Evolutionary conservation across 2,329 filamentous ascomycete genomes (phyloP).

Genomic region (Phialocephala sp.): DNA sequence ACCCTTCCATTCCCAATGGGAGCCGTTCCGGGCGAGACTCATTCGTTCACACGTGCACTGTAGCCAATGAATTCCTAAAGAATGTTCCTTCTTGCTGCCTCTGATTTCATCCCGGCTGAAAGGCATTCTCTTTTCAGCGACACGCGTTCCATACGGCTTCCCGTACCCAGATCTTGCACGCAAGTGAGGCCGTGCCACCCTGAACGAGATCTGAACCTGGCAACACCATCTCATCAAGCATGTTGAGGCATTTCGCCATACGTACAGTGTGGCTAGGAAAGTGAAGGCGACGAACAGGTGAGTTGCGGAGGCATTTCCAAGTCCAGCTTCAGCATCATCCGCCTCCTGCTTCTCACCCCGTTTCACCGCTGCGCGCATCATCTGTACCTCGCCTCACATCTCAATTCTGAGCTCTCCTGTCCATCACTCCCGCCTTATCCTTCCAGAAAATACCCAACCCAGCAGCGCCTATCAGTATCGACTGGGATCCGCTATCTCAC

Average conservation of each 20-base stretch:
- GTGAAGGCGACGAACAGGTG: neutral
- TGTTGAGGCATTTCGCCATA: conserved; percentile 4
- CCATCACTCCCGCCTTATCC: neutral
- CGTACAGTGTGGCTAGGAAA: neutral
- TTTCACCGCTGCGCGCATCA: neutral
- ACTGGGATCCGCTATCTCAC: conserved; percentile 5
- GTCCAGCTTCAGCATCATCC: neutral
- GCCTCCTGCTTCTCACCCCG: neutral
- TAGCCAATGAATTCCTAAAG: conserved; percentile 6
- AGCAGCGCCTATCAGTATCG: neutral
- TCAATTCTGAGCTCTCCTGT: conserved; percentile 1
- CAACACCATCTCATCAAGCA: conserved; percentile 5
- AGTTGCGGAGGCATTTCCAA: conserved; percentile 1
- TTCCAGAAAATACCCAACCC: conserved; percentile 4
- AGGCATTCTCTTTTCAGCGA: conserved; percentile 5
- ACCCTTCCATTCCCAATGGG: neutral
- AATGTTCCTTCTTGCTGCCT: neutral
- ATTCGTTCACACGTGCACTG: neutral
- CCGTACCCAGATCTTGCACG: conserved; percentile 12
- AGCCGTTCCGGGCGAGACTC: neutral
- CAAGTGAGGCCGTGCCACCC: conserved; percentile 10
- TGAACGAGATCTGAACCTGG: conserved; percentile 11
- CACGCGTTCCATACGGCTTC: conserved; percentile 10
- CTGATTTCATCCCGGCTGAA: conserved; percentile 4
- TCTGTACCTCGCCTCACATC: neutral